Evolutionary conservation across 208 protist genomes (phyloP).

Genomic region (Herpetomonas samuelpessoai): DNA sequence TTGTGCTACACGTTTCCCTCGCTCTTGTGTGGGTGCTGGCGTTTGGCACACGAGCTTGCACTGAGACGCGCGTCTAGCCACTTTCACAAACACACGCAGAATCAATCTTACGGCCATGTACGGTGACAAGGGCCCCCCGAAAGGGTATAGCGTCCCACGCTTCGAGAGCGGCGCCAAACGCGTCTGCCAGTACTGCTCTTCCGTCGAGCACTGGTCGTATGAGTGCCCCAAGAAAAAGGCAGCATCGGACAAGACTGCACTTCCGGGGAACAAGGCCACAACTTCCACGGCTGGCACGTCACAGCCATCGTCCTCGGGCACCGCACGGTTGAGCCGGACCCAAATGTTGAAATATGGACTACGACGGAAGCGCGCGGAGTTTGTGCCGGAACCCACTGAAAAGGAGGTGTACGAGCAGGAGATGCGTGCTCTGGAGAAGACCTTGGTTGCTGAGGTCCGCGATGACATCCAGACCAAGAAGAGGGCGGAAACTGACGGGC

Average conservation of each 20-base stretch:
- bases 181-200: constrained; percentile 67
- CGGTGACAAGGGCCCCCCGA: constrained; percentile 53
- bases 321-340: constrained; percentile 57
- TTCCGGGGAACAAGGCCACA: constrained; percentile 22
- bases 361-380: constrained; percentile 47
- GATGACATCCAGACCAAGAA: too few relatives aligned
- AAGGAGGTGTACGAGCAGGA: constrained; percentile 48
- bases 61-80: too few relatives aligned
- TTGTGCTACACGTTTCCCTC: too few relatives aligned
- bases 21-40: too few relatives aligned
- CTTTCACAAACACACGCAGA: neutral
- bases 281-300: neutral
- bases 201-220: constrained; percentile 76
- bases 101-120: constrained; percentile 59
- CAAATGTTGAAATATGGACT: constrained; percentile 82
- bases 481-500: too few relatives aligned
- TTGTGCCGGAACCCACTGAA: constrained; percentile 67
- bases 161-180: constrained; percentile 19
- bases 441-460: constrained; percentile 26
- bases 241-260: neutral
- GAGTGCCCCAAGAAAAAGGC: constrained; percentile 47
- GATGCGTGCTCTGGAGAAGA: constrained; percentile 25
- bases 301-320: neutral
- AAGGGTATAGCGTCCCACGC: constrained; percentile 83
- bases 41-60: too few relatives aligned